Conservation (phyloP, 2,329 filamentous ascomycete genomes). For the Diaporthe destruens region DNA sequence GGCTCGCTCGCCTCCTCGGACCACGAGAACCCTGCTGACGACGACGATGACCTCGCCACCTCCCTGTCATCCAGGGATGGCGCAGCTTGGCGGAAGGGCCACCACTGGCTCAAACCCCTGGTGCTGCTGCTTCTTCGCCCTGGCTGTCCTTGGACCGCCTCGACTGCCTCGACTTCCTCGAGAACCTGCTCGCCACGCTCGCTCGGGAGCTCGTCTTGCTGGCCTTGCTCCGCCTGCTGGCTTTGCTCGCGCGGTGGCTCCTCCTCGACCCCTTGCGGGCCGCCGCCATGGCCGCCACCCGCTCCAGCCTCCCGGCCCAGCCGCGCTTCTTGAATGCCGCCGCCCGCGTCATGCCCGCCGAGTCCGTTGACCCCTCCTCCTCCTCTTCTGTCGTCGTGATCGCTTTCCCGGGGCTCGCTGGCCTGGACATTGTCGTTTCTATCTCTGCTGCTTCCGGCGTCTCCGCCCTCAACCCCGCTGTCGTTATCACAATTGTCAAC, state of each 20-base stretch:
- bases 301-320: constrained; percentile 24
- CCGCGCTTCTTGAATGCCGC: constrained; percentile 32
- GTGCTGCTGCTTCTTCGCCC: not conserved
- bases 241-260: constrained; percentile 24
- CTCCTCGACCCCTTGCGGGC: constrained; percentile 23
- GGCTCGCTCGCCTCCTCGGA: constrained; percentile 18
- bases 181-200: constrained; percentile 11
- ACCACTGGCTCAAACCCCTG: not conserved
- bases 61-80: constrained; percentile 2
- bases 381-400: not conserved
- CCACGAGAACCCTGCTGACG: constrained; percentile 17
- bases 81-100: not conserved
- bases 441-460: constrained; percentile 1
- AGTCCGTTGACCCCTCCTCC: not conserved
- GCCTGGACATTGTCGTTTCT: constrained; percentile 4
- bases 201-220: constrained; percentile 5
- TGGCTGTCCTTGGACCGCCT: constrained; percentile 22
- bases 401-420: not conserved
- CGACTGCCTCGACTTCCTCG: constrained; percentile 20
- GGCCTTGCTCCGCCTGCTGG: constrained; percentile 9
- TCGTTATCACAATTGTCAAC: constrained; percentile 27
- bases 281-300: constrained; percentile 29
- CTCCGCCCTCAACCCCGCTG: constrained; percentile 9
- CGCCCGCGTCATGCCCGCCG: not conserved
- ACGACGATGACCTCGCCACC: not conserved